Base-by-base conservation (phyloP, 2,329 filamentous ascomycete species). In the Ascochyta fabae region DNA sequence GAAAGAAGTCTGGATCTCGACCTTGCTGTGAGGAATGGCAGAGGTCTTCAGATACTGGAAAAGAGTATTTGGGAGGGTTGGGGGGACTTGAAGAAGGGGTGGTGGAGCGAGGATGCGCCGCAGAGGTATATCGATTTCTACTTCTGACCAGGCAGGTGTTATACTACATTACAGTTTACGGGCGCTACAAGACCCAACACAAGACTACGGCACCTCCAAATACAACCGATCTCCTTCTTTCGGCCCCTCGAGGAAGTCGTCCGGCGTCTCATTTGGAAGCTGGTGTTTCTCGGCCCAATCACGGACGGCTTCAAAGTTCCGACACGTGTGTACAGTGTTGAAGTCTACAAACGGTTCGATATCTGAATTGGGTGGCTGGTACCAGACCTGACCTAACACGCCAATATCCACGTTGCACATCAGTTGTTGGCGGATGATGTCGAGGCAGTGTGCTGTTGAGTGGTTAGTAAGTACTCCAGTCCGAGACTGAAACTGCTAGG, bases 321-420 rank as follows among this genome's bases (percentile, higher is more conserved):
- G 80, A 67, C 86, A 88, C 41, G 75, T 78, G 63, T 88, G 86
- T 42, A 77, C 75, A 0, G 84, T 87, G 60, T 86, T 85, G 71
- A 87, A 88, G 66, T 88, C 84, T 1, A 85, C 83, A 58, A 85
- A 87, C 0, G 84, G 79, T 39, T 75, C 72, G 0, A 84, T 78
- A 0, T 80, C 78, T 8, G 77, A 70, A 1, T 76, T 63, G 1
- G 84, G 79, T 26, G 73, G 71, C 43, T 84, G 75, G 10, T 80
- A 80, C 85, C 86, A 88, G 1, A 88, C 80, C 62, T 88, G 84
- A 7, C 85, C 85, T 0, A 88, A 75, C 0, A 88, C 79, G 0
- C 80, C 84, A 1, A 83, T 80, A 60, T 88, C 86, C 34, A 83
- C 76, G 24, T 81, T 84, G 68, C 86, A 88, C 83, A 87, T 87